Evolutionary conservation across 495 filamentous ascomycete species (phyloP).

Genomic region (Penicillium nucicola): DNA sequence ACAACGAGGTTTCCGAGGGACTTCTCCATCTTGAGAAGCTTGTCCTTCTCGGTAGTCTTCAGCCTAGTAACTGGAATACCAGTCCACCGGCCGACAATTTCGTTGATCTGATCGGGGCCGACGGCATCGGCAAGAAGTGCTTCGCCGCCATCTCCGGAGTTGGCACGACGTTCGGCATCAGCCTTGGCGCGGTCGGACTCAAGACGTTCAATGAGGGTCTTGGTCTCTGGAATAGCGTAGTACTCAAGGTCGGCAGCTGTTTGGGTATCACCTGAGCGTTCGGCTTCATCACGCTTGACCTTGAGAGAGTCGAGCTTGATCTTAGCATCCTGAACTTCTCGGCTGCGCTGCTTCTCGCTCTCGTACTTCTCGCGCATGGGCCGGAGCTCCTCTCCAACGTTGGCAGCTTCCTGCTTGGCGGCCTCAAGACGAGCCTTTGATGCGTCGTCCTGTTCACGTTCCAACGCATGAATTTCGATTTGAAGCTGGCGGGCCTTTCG

Average conservation of each 20-base stretch:
- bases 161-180: conserved; percentile 69
- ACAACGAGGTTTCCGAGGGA: conserved; percentile 78
- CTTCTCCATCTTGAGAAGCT: conserved; percentile 91
- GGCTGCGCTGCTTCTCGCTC: conserved; percentile 80
- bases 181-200: conserved; percentile 75
- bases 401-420: conserved; percentile 86
- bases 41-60: conserved; percentile 94
- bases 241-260: conserved; percentile 91
- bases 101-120: conserved; percentile 97
- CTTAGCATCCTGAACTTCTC: conserved; percentile 93
- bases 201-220: conserved; percentile 70
- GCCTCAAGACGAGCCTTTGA: conserved; percentile 74
- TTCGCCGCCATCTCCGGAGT: conserved; percentile 52
- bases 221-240: conserved; percentile 93
- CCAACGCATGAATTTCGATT: conserved; percentile 93
- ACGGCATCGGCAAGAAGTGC: conserved; percentile 85
- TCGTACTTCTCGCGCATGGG: conserved; percentile 96
- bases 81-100: conserved; percentile 94
- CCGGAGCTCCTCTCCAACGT: conserved; percentile 85
- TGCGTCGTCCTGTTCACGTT: conserved; percentile 91
- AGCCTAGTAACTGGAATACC: conserved; percentile 94
- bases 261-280: conserved; percentile 74
- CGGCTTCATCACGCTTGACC: conserved; percentile 89
- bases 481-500: conserved; percentile 82
- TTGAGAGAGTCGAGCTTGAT: conserved; percentile 85